These are phyloP conservation scores for Sisymbrium irio DNA, from an alignment of 345 rosid genomes.

Conservation along the genomic window DNA sequence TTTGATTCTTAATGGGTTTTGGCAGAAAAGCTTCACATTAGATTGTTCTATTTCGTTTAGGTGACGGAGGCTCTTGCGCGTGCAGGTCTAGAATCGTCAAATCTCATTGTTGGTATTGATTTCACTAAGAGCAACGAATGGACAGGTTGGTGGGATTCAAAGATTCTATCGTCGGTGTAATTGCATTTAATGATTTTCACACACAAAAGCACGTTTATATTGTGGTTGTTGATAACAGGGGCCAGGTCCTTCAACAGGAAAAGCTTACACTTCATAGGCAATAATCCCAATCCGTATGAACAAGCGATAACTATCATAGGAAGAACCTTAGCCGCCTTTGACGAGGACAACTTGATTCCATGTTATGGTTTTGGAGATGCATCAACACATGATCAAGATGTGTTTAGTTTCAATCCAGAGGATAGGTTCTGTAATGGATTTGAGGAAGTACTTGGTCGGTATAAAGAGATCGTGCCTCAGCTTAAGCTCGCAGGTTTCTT, in stretches of 20 bases:
- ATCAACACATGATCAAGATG: conserved; percentile 93
- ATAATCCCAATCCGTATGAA: conserved; percentile 74
- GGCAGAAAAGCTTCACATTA: neutral
- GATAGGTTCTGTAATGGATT: conserved; percentile 82
- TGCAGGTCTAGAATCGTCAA: conserved; percentile 93
- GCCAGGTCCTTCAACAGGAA: conserved; percentile 61
- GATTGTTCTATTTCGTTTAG: conserved; percentile 37
- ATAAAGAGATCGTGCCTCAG: conserved; percentile 77
- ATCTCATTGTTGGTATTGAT: conserved; percentile 97
- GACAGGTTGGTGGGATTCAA: conserved; percentile 62
- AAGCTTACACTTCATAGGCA: conserved; percentile 78
- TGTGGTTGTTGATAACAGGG: conserved; percentile 43
- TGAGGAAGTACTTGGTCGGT: conserved; percentile 78
- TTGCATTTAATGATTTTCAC: conserved; percentile 12
- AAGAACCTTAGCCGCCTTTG: conserved; percentile 77
- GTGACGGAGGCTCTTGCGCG: conserved; percentile 82
- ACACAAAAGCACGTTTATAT: conserved; percentile 3
- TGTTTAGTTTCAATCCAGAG: conserved; percentile 72
- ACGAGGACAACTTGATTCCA: conserved; percentile 92
- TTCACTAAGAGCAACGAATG: conserved; percentile 98
- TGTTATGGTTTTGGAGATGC: conserved; percentile 99
- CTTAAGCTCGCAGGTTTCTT: conserved; percentile 77
- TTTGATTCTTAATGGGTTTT: neutral
- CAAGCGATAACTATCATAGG: conserved; percentile 92
- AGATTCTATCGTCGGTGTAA: conserved; percentile 16